These are phyloP conservation scores for Salvia hispanica DNA, from an alignment of 257 asterid species.

Conservation along the genomic window DNA sequence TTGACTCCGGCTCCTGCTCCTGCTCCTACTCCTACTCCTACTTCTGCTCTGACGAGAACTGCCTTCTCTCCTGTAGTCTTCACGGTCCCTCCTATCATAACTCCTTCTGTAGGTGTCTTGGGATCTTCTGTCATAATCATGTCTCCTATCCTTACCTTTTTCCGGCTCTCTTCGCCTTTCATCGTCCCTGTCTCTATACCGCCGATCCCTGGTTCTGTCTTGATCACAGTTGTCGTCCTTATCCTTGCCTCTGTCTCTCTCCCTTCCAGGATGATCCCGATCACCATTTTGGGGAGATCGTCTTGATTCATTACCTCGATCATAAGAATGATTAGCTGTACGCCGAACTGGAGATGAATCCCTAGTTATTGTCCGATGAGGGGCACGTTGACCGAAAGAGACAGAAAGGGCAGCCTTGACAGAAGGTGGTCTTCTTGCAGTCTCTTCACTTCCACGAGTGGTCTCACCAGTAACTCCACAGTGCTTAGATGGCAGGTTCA, in stretches of 20 bases:
- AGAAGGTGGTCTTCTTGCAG: constrained; percentile 95
- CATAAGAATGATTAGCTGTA: constrained; percentile 53
- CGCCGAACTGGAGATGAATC: constrained; percentile 97
- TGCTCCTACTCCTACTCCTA: constrained; percentile 59
- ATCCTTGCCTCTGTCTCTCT: constrained; percentile 41
- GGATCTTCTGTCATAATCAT: constrained; percentile 61
- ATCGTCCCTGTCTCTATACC: constrained; percentile 16
- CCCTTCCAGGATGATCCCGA: constrained; percentile 54
- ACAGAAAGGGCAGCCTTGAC: constrained; percentile 98
- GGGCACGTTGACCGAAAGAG: constrained; percentile 99
- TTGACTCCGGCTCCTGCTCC: constrained; percentile 65
- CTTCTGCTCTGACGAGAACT: constrained; percentile 29
- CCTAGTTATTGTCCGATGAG: constrained; percentile 97
- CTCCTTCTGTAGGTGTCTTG: constrained; percentile 66
- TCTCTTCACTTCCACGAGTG: constrained; percentile 93
- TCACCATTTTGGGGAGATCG: constrained; percentile 83
- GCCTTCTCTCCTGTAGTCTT: constrained; percentile 43
- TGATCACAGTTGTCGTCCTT: constrained; percentile 21
- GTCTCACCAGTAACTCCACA: constrained; percentile 85
- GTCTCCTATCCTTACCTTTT: constrained; percentile 43
- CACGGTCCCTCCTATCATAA: constrained; percentile 57
- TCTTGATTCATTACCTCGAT: constrained; percentile 54
- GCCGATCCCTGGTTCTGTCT: constrained; percentile 21
- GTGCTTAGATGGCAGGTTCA: constrained; percentile 87
- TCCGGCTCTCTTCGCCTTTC: constrained; percentile 28